Evolutionary conservation across 345 rosid genomes (phyloP).

Genomic region (Chamaenerion angustifolium): DNA sequence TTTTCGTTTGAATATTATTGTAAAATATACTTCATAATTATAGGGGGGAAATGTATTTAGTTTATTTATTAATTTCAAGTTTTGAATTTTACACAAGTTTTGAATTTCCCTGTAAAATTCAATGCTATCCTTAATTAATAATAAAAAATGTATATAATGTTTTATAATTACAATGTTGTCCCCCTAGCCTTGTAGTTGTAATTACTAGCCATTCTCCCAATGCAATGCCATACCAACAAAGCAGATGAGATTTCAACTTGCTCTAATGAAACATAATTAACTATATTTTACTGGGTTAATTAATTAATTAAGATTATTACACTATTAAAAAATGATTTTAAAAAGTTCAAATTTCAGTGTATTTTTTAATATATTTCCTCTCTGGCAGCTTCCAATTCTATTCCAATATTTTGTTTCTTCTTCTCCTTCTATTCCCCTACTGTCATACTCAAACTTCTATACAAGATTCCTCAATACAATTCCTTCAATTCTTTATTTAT

Average conservation of each 20-base stretch:
- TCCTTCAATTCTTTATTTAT: background rate
- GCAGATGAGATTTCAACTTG: too few species aligned
- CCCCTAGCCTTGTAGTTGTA: slow-evolving; percentile 10
- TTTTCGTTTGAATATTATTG: too few species aligned
- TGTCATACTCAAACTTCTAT: slow-evolving; percentile 22
- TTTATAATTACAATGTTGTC: slow-evolving; percentile 39
- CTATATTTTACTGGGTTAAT: background rate
- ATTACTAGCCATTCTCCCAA: slow-evolving; percentile 22
- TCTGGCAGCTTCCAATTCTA: slow-evolving; percentile 38
- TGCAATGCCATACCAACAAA: slow-evolving; percentile 3
- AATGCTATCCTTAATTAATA: background rate
- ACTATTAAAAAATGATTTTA: background rate
- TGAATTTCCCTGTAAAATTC: background rate
- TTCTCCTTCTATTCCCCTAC: slow-evolving; percentile 9
- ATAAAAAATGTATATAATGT: background rate
- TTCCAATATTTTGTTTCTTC: slow-evolving; percentile 30
- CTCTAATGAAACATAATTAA: slow-evolving; percentile 12
- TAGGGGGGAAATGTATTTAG: too few species aligned
- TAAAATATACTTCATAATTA: too few species aligned
- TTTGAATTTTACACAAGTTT: background rate
- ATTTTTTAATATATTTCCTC: slow-evolving; percentile 5
- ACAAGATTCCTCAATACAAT: slow-evolving; percentile 12
- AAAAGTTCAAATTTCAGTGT: slow-evolving; percentile 32
- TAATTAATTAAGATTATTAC: background rate
- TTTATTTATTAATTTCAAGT: background rate